Evolutionary conservation across 2,329 filamentous ascomycete species (phyloP), one percentile per base, ranked within the genome.

Genomic region (Hypoxylon sp.): DNA sequence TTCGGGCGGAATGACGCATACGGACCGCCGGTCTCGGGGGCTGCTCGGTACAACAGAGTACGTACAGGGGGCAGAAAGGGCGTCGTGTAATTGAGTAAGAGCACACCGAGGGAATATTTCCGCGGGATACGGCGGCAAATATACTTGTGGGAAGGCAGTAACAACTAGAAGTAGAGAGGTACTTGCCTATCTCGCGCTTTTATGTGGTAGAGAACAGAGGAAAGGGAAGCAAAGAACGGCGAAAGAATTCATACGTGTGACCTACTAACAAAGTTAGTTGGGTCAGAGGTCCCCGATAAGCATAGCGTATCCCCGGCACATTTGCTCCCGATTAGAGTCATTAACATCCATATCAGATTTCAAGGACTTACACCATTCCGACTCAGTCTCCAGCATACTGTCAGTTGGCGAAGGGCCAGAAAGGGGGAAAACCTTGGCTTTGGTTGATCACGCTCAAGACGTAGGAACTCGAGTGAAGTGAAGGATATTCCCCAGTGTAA

Each of bases 21-120:
- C 50, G 57, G 54, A 29, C 27, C 57, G 70, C 70, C 68, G 70
- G 66, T 69, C 61, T 72, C 70, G 70, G 70, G 57, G 61, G 8
- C 19, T 52, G 37, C 7, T 63, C n/a, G 53, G 53, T 65, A 60
- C 62, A 48, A 21, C 32, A 17, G n/a, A 37, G 53, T 50, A 59
- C 55, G n/a, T 48, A 58, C 44, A 57, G n/a, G 6, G 35, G 13
- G 46, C n/a, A n/a, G 39, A 4, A 57, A 29, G 44, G 54, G 29
- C 21, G 46, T 21, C 27, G 46, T 29, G 13, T 47, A 58, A 53
- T 50, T 17, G 29, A 15, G 35, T 32, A 48, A 50, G 15, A 8
- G 19, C 44, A 31, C 31, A 10, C 62, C 42, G 44, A 54, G 44
- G 17, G 60, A 19, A 19, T 21, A 56, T 32, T 65, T 60, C 56